These are phyloP conservation scores for Cucurbita ficifolia DNA, from an alignment of 306 rosid genomes.

Conservation along the genomic window DNA sequence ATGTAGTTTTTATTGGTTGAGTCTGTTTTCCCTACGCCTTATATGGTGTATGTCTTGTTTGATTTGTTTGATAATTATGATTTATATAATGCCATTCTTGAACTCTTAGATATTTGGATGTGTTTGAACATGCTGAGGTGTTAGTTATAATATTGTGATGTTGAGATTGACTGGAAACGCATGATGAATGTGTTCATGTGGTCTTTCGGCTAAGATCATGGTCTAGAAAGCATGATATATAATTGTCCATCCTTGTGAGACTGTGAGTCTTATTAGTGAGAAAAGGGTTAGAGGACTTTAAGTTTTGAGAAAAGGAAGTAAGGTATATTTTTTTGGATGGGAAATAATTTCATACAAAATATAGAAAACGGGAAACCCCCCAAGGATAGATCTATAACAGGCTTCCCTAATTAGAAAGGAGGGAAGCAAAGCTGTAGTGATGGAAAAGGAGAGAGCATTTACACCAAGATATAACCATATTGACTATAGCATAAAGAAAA, in stretches of 20 bases:
- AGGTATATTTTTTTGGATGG: too few relatives aligned
- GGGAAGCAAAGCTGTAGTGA: too few relatives aligned
- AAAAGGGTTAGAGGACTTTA: neutral
- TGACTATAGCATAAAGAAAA: too few relatives aligned
- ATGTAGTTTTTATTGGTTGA: neutral
- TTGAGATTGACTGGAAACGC: neutral
- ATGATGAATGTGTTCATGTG: neutral
- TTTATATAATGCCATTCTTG: neutral
- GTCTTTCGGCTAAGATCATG: neutral
- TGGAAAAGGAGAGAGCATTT: too few relatives aligned
- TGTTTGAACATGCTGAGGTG: neutral
- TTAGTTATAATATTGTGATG: too few relatives aligned
- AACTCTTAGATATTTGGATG: too few relatives aligned
- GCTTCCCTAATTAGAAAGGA: too few relatives aligned
- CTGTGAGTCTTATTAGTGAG: neutral
- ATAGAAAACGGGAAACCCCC: too few relatives aligned
- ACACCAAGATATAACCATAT: too few relatives aligned
- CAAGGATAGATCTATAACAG: too few relatives aligned
- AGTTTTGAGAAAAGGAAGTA: neutral
- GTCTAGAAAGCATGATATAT: neutral
- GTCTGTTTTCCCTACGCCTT: neutral
- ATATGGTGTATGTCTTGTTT: neutral
- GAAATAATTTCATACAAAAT: too few relatives aligned
- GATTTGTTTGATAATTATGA: neutral
- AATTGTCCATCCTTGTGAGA: neutral